Base-by-base conservation (phyloP, 179 eudicot genomes). In the Gypsophila paniculata region DNA sequence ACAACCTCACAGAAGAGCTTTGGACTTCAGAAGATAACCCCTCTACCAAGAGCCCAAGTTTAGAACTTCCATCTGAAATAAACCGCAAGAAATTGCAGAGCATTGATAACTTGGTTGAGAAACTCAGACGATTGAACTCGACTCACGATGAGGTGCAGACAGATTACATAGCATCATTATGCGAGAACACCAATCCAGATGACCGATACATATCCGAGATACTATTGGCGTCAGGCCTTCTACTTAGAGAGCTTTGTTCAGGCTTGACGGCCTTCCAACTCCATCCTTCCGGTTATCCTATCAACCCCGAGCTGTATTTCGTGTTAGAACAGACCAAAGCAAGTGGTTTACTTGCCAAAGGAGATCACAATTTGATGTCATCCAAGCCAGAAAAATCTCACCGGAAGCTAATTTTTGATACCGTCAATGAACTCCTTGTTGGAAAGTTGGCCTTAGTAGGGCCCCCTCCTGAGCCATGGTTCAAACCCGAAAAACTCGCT, bases 261-360 rank as follows among this genome's bases (percentile, higher is more conserved):
- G 87, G 88, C 77, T 80, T 82, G 64, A 75, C 85, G 15, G 73
- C 80, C 26, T 88, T 91, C 76, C 96, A 88, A 79, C 86, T 90
- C 67, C 97, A 92, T 82, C 88, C 90, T 32, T 90, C 89, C 8
- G 86, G 85, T 63, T 83, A 83, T 74, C 82, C 89, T 26, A 88
- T 95, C 82, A 90, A 89, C 71, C 96, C 98, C 0, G 87, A 86
- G 53, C 77, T 92, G 63, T 92, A 87, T 76, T 82, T 79, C 63
- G 99, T 95, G 25, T 75, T 95, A 73, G 99, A 95, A 78, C 97
- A 92, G 73, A 95, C 97, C 11, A 95, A 88, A 75, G 85, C 91
- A n/a, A 87, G 90, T 80, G 84, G 81, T 73, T 62, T 78, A 73
- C 68, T 74, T 18, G 70, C 74, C 14, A 83, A 83, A 74, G 83